Percentiles rank a stretch among this genome's conserved stretches.
Evolutionary conservation across 1,284 basidiomycete species (phyloP).

Genomic region (Apiotrichum gracile): DNA sequence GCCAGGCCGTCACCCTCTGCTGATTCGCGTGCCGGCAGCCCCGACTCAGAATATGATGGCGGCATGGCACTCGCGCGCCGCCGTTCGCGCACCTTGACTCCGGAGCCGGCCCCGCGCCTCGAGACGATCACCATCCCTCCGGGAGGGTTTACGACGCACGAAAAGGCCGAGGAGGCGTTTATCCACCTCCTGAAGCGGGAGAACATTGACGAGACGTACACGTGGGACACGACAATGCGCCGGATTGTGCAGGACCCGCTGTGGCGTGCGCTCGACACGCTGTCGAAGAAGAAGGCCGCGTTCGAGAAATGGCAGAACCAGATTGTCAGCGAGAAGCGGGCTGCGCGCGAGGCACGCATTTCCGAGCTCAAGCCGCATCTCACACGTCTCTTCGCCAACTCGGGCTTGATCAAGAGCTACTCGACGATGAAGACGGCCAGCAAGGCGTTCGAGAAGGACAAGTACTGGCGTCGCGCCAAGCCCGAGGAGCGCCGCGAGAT

Average conservation of each 20-base stretch:
- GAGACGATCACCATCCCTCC: constrained; percentile 62
- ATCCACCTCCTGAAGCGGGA: constrained; percentile 79
- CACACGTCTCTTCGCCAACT: constrained; percentile 73
- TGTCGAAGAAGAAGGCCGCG: constrained; percentile 88
- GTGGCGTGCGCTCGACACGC: constrained; percentile 87
- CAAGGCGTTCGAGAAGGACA: constrained; percentile 70
- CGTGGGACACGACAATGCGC: constrained; percentile 98
- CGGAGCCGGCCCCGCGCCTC: constrained; percentile 10
- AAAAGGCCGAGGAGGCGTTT: constrained; percentile 92
- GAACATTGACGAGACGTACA: constrained; percentile 84
- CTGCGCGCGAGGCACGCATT: constrained; percentile 72
- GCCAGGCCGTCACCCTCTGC: constrained; percentile 10
- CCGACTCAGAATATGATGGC: constrained; percentile 14
- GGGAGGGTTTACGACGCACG: constrained; percentile 75
- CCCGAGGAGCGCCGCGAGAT: constrained; percentile 76
- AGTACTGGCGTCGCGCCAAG: constrained; percentile 78
- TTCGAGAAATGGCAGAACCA: constrained; percentile 62
- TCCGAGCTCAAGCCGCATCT: constrained; percentile 75
- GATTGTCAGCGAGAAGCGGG: constrained; percentile 62
- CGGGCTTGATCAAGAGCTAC: constrained; percentile 79
- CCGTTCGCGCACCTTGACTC: constrained; percentile 5
- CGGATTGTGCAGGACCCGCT: constrained; percentile 95
- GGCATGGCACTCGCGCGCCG: constrained; percentile 2
- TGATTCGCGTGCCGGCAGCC: background rate
- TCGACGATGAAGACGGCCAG: constrained; percentile 81